Base-by-base conservation (phyloP, 306 rosid genomes). In the Arachis hypogaea region DNA sequence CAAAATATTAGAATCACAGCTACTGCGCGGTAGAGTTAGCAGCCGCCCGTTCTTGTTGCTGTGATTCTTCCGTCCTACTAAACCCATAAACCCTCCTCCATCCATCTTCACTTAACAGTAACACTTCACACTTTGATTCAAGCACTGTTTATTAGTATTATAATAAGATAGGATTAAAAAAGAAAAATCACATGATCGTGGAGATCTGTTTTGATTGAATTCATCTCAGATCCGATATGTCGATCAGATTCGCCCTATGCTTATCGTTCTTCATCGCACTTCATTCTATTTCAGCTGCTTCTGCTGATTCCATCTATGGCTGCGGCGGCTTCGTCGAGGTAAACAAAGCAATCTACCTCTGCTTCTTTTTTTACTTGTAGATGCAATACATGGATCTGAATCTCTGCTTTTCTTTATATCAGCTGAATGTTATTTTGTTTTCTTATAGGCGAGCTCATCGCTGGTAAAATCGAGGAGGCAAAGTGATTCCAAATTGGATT, bases 401-500 rank as follows among this genome's bases (percentile, higher is more conserved):
- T 14, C 7, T 56, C 67, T 55, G n/a, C 33, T 55, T 30, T 33
- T 56, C 47, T 75, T 11, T 18, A 12, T 36, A 41, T 64, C 18
- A 7, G 68, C 42, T 78, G 59, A 71, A 28, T 42, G 66, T 9
- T 4, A 10, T 11, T 11, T 51, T 51, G 73, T 7, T 52, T 52
- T 60, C 67, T 3, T 29, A 36, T 46, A 92, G 99, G 98, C 98
- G 60, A 87, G 96, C 66, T 86, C 96, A 10, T 83, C 92, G 30
- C 75, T 95, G 80, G 86, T 80, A 59, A 94, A 89, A 80, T 87
- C 86, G 58, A 92, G 98, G 86, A 86, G 82, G 80, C 72, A 82
- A 7, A 50, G 74, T 56, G 92, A 82, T 83, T 72, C 85, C 38
- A 95, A 92, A 85, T 90, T 95, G 89, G 98, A 95, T 66, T 95